Evolutionary conservation across 257 asterid species (phyloP).

Genomic region (Solanum sitiens): DNA sequence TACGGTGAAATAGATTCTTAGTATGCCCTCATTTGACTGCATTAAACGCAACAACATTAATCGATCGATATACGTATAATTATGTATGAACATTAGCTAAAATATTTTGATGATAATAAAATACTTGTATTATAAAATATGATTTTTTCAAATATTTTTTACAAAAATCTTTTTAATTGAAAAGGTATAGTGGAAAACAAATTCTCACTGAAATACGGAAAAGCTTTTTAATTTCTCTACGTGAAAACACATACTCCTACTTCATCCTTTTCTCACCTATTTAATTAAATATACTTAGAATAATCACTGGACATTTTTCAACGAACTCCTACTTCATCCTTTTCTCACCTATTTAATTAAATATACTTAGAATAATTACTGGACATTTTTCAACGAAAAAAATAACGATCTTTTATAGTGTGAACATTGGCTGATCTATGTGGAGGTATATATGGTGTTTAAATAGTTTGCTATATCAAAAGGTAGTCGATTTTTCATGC

Average conservation of each 20-base stretch:
- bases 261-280: neutral
- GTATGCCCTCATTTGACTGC: too few relatives aligned
- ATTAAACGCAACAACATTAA: too few relatives aligned
- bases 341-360: too few relatives aligned
- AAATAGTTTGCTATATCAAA: neutral
- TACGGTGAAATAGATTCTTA: too few relatives aligned
- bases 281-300: too few relatives aligned
- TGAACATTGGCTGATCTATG: neutral
- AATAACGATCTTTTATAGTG: neutral
- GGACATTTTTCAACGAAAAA: too few relatives aligned
- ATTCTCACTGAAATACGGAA: neutral
- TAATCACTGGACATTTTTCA: neutral
- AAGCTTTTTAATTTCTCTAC: too few relatives aligned
- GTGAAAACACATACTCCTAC: neutral
- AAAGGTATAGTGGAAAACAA: neutral
- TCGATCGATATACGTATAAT: neutral
- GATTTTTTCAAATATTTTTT: neutral
- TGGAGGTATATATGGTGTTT: neutral
- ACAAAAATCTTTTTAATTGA: too few relatives aligned
- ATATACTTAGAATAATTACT: too few relatives aligned
- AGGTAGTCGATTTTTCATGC: neutral
- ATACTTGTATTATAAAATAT: too few relatives aligned
- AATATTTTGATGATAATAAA: too few relatives aligned
- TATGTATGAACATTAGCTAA: neutral
- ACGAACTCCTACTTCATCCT: too few relatives aligned